These are phyloP conservation scores for Saprolegnia parasitica DNA, from an alignment of 352 stramenopile genomes.

Conservation along the genomic window DNA sequence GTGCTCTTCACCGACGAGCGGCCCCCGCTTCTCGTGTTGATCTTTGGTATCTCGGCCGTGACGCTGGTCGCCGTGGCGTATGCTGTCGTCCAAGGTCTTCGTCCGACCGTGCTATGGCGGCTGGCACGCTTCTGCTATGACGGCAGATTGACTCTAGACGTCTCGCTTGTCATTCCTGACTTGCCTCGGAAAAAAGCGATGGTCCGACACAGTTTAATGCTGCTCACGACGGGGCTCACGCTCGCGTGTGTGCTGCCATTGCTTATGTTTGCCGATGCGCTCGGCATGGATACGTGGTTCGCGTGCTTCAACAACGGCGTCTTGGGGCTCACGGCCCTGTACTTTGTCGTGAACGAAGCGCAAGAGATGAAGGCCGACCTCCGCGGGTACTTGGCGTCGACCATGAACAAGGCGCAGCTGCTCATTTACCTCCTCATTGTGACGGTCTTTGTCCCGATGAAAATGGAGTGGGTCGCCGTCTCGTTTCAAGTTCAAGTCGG, in stretches of 20 bases:
- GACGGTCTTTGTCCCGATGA: background rate
- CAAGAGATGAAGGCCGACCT: background rate
- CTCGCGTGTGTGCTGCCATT: background rate
- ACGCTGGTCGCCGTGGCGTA: background rate
- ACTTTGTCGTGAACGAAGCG: background rate
- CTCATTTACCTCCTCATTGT: conserved; percentile 1
- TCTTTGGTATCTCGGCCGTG: background rate
- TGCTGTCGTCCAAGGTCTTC: background rate
- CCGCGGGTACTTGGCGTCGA: background rate
- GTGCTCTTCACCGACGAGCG: background rate
- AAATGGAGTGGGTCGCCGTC: background rate
- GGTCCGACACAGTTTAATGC: background rate
- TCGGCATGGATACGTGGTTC: background rate
- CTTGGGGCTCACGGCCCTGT: background rate
- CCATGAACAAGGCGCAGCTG: conserved; percentile 6
- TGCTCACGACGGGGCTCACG: background rate
- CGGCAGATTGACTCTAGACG: background rate
- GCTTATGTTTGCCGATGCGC: background rate
- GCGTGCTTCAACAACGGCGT: background rate
- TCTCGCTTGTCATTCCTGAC: background rate
- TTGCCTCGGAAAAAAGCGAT: background rate
- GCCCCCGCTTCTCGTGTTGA: background rate
- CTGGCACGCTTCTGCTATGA: background rate
- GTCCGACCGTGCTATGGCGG: background rate
- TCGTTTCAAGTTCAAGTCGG: background rate